Percentiles rank a stretch among this genome's conserved stretches.
phyloP scores from a whole-genome alignment of 495 filamentous ascomycete species.

The Glarea lozoyensis region DNA sequence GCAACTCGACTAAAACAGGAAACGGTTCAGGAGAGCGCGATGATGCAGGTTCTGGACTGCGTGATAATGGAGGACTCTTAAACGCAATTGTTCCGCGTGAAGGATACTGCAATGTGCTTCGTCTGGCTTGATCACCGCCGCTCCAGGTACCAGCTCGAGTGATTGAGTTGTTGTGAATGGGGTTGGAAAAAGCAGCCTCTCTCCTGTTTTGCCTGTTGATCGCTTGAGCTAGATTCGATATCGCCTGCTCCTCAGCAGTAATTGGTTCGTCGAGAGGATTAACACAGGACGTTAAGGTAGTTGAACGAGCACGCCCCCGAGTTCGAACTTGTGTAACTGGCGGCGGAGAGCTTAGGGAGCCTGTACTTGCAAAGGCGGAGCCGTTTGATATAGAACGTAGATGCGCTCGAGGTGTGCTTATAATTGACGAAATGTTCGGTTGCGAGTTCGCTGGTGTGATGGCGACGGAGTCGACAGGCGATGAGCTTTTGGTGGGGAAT shows the following conservation, averaged over 20 bases:
- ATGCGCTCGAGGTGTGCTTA: neutral
- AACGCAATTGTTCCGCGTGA: neutral
- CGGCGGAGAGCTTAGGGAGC: neutral
- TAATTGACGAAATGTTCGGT: neutral
- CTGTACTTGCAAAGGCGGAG: neutral
- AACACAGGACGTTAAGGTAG: neutral
- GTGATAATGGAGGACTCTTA: too few species aligned
- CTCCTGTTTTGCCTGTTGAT: neutral
- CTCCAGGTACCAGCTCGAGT: neutral
- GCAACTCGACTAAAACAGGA: too few species aligned
- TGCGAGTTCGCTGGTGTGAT: neutral
- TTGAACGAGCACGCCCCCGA: slow-evolving; percentile 1
- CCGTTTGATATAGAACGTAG: neutral
- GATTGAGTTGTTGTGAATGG: neutral
- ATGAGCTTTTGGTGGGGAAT: neutral
- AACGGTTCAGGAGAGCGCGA: neutral
- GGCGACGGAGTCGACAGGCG: neutral
- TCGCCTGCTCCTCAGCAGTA: neutral
- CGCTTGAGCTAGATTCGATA: neutral
- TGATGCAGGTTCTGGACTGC: neutral
- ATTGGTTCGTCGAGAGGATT: slow-evolving; percentile 6
- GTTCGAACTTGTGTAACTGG: neutral
- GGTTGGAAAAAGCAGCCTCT: neutral
- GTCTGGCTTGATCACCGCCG: neutral
- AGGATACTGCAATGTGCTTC: neutral